These are phyloP conservation scores for Naganishia cerealis DNA, from an alignment of 1,284 basidiomycete genomes.

Conservation along the genomic window DNA sequence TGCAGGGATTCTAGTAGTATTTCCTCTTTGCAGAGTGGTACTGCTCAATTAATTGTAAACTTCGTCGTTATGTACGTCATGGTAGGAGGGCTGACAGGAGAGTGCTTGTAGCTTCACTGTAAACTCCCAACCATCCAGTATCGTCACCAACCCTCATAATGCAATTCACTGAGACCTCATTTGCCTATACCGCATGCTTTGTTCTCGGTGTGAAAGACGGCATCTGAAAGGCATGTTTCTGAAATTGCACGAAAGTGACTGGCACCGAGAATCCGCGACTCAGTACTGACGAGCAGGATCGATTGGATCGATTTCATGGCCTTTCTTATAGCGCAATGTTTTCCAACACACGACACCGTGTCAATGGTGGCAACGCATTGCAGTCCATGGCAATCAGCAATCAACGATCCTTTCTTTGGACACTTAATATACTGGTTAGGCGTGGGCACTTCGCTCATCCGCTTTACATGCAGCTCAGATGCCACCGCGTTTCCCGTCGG, in stretches of 20 bases:
- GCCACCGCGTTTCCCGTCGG: slow-evolving; percentile 4
- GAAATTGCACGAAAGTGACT: background rate
- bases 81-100: too few relatives aligned
- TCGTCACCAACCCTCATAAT: too few relatives aligned
- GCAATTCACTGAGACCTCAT: too few relatives aligned
- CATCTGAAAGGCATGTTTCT: slow-evolving; percentile 4
- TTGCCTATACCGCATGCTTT: background rate
- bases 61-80: too few relatives aligned
- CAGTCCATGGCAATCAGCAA: slow-evolving; percentile 4
- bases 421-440: background rate
- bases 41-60: too few relatives aligned
- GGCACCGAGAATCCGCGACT: background rate
- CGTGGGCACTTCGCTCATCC: slow-evolving; percentile 2
- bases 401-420: slow-evolving; percentile 1
- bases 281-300: background rate
- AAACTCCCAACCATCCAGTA: too few relatives aligned
- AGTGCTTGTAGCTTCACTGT: too few relatives aligned
- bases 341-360: slow-evolving; percentile 11
- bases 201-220: background rate
- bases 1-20: too few relatives aligned
- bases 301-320: too few relatives aligned
- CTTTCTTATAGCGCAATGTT: slow-evolving; percentile 3
- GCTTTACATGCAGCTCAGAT: slow-evolving; percentile 13
- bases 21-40: too few relatives aligned
- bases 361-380: slow-evolving; percentile 10